phyloP scores from a whole-genome alignment of 2,329 filamentous ascomycete genomes.

The Pestalotiopsis sp. region DNA sequence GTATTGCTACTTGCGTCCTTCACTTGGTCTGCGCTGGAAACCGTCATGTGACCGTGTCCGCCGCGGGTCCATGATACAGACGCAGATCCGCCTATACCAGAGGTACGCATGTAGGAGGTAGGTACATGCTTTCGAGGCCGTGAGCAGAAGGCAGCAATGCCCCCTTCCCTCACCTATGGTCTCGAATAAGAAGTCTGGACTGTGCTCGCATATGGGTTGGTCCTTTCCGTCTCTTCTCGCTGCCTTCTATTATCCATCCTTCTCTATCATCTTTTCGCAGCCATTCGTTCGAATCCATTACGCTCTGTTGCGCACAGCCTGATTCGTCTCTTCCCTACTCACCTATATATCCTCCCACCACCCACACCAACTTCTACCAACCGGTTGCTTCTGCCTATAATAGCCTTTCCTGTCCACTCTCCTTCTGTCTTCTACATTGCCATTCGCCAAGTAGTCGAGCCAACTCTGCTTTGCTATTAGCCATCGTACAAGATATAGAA shows the following conservation, averaged over 20 bases:
- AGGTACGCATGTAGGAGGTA: background rate
- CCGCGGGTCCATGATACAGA: background rate
- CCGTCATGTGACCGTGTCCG: background rate
- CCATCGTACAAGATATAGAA: constrained; percentile 1
- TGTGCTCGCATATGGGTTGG: constrained; percentile 14
- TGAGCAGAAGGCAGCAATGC: constrained; percentile 18
- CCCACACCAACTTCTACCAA: constrained; percentile 8
- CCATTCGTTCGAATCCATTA: background rate
- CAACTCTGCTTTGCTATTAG: background rate
- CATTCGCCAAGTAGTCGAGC: constrained; percentile 2
- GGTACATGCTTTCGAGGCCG: background rate
- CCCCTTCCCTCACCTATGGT: constrained; percentile 11
- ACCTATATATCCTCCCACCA: constrained; percentile 14
- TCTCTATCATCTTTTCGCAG: background rate
- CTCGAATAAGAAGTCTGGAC: constrained; percentile 9
- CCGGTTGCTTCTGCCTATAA: constrained; percentile 10
- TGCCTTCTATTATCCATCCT: background rate
- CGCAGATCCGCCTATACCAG: background rate
- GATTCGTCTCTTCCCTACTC: constrained; percentile 11
- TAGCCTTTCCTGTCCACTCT: constrained; percentile 3
- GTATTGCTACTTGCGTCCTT: constrained; percentile 12
- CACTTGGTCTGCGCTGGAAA: background rate
- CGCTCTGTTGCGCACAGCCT: constrained; percentile 12
- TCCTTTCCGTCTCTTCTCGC: background rate
- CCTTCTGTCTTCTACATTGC: background rate